Conservation (phyloP, 129 eudicot species). For the Flaveria trinervia region DNA sequence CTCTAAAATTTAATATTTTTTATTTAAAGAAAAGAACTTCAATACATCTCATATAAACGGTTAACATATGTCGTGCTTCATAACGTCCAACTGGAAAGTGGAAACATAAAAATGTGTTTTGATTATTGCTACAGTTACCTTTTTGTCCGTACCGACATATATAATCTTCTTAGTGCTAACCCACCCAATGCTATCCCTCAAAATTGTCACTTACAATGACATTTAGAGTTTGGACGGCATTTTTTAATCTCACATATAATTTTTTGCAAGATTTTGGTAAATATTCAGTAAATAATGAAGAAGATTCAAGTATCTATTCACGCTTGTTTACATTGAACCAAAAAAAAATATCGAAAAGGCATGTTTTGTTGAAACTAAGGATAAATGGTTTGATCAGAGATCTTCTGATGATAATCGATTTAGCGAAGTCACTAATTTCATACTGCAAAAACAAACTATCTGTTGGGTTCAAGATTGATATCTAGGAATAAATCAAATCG, state of each 20-base stretch:
- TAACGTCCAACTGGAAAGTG: constrained; percentile 5
- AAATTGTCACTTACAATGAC: not conserved
- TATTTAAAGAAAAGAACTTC: not conserved
- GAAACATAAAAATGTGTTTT: not conserved
- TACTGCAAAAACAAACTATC: no score
- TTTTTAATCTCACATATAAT: not conserved
- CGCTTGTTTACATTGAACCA: no score
- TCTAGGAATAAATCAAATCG: no score
- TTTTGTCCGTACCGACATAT: not conserved
- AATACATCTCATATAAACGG: not conserved
- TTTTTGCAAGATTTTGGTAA: no score
- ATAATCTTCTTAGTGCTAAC: not conserved
- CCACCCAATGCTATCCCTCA: not conserved
- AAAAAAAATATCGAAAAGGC: no score
- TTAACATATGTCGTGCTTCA: not conserved
- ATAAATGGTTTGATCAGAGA: no score
- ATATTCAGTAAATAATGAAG: no score
- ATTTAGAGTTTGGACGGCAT: not conserved
- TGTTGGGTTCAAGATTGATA: no score
- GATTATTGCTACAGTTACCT: not conserved
- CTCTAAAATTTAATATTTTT: not conserved
- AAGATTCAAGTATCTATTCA: no score
- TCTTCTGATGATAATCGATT: no score
- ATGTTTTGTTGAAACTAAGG: no score
- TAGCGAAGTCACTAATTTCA: no score